These are phyloP conservation scores for Colletotrichum brevisporum DNA, from an alignment of 2,329 filamentous ascomycete genomes.

Conservation along the genomic window DNA sequence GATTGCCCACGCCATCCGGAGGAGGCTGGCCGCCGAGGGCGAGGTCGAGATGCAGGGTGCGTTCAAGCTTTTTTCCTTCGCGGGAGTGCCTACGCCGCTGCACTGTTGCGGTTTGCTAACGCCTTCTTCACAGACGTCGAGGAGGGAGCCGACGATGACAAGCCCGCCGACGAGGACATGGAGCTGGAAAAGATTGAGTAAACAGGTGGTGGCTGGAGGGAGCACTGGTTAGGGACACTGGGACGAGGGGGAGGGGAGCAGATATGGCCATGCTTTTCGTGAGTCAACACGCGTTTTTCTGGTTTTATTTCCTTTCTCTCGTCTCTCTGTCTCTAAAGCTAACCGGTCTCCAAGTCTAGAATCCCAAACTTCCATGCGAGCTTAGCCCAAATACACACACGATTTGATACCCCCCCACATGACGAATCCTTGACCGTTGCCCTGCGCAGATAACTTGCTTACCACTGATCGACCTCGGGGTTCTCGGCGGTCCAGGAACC, in stretches of 20 bases:
- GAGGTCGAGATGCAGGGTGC: constrained; percentile 65
- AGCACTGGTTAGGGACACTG: background rate
- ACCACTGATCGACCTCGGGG: background rate
- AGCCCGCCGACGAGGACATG: constrained; percentile 10
- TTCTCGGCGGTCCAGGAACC: too few relatives aligned
- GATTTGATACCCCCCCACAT: constrained; percentile 35
- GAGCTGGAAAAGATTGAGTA: constrained; percentile 33
- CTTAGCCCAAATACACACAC: constrained; percentile 25
- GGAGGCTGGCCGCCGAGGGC: constrained; percentile 65
- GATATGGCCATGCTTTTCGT: constrained; percentile 36
- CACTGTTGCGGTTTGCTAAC: background rate
- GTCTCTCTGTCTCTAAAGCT: background rate
- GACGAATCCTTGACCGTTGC: background rate
- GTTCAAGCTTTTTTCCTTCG: background rate
- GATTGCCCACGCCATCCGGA: constrained; percentile 65
- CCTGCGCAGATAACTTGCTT: too few relatives aligned
- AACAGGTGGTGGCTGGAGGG: too few relatives aligned
- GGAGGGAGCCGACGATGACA: background rate
- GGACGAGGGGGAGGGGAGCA: constrained; percentile 15
- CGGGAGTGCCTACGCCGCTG: background rate
- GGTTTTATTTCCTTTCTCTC: background rate
- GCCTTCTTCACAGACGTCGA: background rate
- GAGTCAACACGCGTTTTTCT: background rate
- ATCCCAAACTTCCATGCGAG: background rate
- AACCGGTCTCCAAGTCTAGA: constrained; percentile 3